These are phyloP conservation scores for Effrenium voratum DNA, from an alignment of 73 alveolate species.

Conservation along the genomic window DNA sequence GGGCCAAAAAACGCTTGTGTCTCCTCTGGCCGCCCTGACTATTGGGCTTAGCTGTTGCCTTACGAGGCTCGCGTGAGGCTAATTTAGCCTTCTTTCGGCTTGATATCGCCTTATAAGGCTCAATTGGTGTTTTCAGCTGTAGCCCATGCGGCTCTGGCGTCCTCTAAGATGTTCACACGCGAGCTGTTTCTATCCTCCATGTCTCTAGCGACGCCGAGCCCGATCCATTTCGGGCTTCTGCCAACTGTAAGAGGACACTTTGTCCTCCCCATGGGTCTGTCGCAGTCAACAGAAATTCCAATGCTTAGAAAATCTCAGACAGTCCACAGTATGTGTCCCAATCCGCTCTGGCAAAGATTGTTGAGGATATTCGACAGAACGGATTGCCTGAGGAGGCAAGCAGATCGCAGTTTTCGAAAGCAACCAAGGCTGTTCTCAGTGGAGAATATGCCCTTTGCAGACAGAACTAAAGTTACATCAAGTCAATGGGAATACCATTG, in stretches of 20 bases:
- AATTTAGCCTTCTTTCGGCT: not conserved
- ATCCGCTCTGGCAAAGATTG: not conserved
- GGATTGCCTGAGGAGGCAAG: conserved; percentile 2
- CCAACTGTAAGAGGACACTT: not conserved
- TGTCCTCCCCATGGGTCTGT: not conserved
- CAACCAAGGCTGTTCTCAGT: not conserved
- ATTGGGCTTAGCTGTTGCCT: not conserved
- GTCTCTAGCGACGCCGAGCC: not conserved
- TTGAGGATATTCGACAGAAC: not conserved
- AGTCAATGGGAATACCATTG: not conserved
- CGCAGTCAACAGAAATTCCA: not conserved
- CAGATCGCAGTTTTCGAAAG: conserved; percentile 33
- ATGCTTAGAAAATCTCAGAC: not conserved
- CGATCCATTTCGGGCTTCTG: not conserved
- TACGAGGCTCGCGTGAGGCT: not conserved
- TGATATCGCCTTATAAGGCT: not conserved
- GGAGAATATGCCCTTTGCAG: not conserved
- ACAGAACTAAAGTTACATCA: not conserved
- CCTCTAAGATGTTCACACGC: not conserved
- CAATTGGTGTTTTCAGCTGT: not conserved
- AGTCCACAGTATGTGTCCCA: not conserved
- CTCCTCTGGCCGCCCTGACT: not conserved
- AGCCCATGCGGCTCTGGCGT: not conserved
- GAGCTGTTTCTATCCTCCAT: not conserved
- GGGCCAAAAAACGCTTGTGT: not conserved